Evolutionary conservation across 2,329 filamentous ascomycete species (phyloP), one percentile per base, ranked within the genome.

Genomic region (Epichloe hybrida): DNA sequence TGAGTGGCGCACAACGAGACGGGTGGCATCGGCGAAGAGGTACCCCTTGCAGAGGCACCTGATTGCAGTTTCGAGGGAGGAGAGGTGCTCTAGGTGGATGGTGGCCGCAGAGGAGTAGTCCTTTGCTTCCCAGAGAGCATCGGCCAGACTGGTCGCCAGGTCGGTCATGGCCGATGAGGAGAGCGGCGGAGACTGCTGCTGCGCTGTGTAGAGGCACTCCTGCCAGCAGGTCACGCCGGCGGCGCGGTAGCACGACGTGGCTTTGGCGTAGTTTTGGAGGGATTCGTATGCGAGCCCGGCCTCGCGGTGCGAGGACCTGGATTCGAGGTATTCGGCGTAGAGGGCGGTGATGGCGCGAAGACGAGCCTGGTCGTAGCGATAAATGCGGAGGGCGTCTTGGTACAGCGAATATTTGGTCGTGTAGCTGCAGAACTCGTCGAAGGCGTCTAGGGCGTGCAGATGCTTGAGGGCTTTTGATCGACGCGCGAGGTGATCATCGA

Each of bases 261-360:
- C 91, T 39, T 84, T 77, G 20, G 71, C 63, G 61, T 86, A 88
- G 63, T 90, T 80, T 12, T 73, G 70, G 9, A 98, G 81, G 20
- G 84, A 95, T 61, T 84, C 81, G 23, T 94, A 95, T 3, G 89
- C 86, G 57, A 96, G 77, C 5, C 88, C 93, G 17, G 93, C 91
- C 65, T 96, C 88, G 58, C 86, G 84, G 69, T 87, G 87, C 27
- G 82, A 77, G 21, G 88, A 95, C 48, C 77, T 79, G 20, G 84
- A 95, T 61, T 84, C 81, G 23, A 98, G 81, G 58, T 88, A 76
- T 53, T 80, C 75, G 46, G 90, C 93, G 62, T 95, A 95, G 37
- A 93, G 74, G 36, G 77, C 72, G 47, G 86, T 94, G 44, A 96
- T 78, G 17, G 76, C 73, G 12, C 73, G 73, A 35, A 88, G 76